A percentile compares a stretch with the other conserved stretches of the same genome.
Conservation (phyloP, 2,329 filamentous ascomycete genomes). For the Aspergillus niger region DNA sequence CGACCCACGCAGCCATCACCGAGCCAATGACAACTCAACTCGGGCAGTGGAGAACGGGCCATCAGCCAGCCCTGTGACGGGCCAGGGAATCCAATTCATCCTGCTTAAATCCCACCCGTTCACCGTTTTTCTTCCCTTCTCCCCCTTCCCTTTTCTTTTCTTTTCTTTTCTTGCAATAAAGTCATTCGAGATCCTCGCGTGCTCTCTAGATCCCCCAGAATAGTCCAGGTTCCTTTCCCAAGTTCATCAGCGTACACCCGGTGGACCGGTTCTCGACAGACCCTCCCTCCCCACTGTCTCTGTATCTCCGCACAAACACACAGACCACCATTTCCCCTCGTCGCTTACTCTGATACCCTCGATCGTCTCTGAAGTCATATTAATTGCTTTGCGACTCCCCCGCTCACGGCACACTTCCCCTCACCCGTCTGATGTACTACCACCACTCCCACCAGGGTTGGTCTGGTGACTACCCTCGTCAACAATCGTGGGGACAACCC, state of each 20-base stretch:
- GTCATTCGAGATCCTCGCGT: too few species aligned
- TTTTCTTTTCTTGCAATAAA: too few species aligned
- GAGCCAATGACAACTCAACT: neutral
- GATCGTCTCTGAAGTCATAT: neutral
- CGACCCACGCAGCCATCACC: constrained; percentile 1
- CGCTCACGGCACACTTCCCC: neutral
- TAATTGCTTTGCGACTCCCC: neutral
- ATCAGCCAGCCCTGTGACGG: constrained; percentile 21
- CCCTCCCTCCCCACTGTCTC: neutral
- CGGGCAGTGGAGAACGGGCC: constrained; percentile 3
- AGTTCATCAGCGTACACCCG: neutral
- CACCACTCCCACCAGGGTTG: constrained; percentile 19
- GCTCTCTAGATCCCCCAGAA: neutral
- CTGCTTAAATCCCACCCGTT: constrained; percentile 8
- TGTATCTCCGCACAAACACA: constrained; percentile 4
- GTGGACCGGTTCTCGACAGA: neutral
- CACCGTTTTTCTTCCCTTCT: constrained; percentile 9
- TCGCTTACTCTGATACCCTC: neutral
- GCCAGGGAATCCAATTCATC: constrained; percentile 2
- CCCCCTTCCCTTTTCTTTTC: neutral
- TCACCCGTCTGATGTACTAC: constrained; percentile 23
- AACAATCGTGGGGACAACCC: constrained; percentile 17
- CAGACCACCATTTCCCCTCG: neutral
- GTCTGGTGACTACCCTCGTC: constrained; percentile 18
- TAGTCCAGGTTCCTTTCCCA: neutral